Percentiles rank a stretch among this genome's conserved stretches.
Evolutionary conservation across 345 rosid genomes (phyloP).

Genomic region (Camelina hispida): DNA sequence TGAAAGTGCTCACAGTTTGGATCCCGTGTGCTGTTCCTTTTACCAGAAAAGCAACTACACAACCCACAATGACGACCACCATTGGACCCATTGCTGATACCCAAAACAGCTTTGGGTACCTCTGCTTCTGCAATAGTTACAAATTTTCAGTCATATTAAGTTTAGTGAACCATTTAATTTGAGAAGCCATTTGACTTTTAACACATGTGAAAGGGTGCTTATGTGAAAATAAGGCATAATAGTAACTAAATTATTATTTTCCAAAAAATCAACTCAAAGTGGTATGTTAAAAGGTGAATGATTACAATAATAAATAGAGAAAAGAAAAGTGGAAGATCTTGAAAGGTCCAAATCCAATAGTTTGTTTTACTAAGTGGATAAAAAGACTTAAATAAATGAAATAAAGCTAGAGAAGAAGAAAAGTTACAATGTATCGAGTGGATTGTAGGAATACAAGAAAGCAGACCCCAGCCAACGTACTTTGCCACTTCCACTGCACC

Average conservation of each 20-base stretch:
- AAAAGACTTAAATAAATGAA: conserved; percentile 4
- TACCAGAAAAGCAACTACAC: conserved; percentile 66
- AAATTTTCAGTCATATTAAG: neutral
- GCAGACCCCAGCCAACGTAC: conserved; percentile 63
- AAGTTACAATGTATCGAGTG: conserved; percentile 65
- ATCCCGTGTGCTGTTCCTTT: conserved; percentile 65
- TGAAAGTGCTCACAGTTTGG: conserved; percentile 54
- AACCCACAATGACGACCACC: conserved; percentile 68
- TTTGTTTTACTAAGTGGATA: conserved; percentile 29
- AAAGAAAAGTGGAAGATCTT: conserved; percentile 29
- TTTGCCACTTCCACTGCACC: conserved; percentile 84
- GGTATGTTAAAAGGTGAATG: conserved; percentile 16
- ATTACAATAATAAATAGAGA: neutral
- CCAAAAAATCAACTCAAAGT: conserved; percentile 2
- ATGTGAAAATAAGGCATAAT: neutral
- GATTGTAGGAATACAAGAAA: conserved; percentile 73
- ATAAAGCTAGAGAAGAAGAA: conserved; percentile 26
- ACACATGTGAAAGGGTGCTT: conserved; percentile 5
- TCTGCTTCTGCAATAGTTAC: conserved; percentile 54
- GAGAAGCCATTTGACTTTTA: conserved; percentile 3
- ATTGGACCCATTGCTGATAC: conserved; percentile 86
- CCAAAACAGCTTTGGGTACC: conserved; percentile 84
- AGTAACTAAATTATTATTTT: neutral
- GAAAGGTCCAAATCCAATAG: conserved; percentile 20
- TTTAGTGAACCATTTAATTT: neutral